Base-by-base conservation (phyloP, 2,329 filamentous ascomycete genomes). In the Stylonectria norvegica region DNA sequence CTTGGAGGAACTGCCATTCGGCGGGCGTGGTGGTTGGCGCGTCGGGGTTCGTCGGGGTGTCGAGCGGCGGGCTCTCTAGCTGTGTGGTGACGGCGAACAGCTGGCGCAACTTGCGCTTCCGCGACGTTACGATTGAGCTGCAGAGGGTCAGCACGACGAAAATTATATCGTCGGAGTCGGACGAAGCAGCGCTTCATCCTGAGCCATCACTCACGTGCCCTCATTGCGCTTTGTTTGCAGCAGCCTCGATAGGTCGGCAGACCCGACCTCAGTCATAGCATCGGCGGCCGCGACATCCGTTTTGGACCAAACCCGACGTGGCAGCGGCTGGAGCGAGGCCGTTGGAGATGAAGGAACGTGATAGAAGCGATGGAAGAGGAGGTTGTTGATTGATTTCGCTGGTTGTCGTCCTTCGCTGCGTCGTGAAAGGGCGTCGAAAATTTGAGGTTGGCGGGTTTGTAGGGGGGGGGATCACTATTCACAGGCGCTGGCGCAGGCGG, bases 51-150 rank as follows among this genome's bases (percentile, higher is more conserved):
- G 71, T 70, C 61, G 78, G 72, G 63, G 72, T 70, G 65, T 73
- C 68, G 61, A 77, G 75, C 57, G 79, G 78, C 57, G 82, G 71
- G 64, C 71, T 69, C 66, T 80, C 73, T 60, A 75, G 68, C 66
- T 83, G 80, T 65, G 85, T 85, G 73, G 86, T 83, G 76, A 86
- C 79, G 57, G 78, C 76, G 73, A 86, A 95, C 58, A 95, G 78
- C 72, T 93, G 86, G 65, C 85, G 84, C 64, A 95, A 78, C 76
- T 94, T 94, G 68, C 88, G 83, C 79, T 94, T 93, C 69, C 87
- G 85, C 76, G 86, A 88, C 68, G 76, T 78, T 75, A 86, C 79
- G 77, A 85, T 83, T 78, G 78, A 75, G 70, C 81, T 85, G 62
- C 44, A 53, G 47, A 48, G 17, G 28, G 61, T 78, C 49, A 79